Evolutionary conservation across 192 early-diverging fungal species (phyloP).

Genomic region (Tieghemiomyces parasiticus): DNA sequence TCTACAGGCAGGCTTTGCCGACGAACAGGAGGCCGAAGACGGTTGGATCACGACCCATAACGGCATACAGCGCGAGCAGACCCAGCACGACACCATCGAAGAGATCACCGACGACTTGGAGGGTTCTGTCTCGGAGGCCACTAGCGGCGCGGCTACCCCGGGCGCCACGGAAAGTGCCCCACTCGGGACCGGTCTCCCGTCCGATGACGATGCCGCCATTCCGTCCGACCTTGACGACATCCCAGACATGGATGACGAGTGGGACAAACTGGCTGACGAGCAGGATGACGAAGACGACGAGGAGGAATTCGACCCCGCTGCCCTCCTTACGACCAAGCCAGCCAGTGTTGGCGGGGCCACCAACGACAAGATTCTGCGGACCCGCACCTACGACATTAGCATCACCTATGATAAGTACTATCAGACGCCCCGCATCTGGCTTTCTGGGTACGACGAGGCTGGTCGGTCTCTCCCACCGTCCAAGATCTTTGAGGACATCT

Average conservation of each 20-base stretch:
- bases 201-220: constrained; percentile 38
- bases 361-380: constrained; percentile 71
- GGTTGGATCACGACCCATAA: constrained; percentile 81
- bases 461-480: constrained; percentile 57
- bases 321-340: constrained; percentile 10
- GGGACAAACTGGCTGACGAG: constrained; percentile 38
- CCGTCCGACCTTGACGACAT: constrained; percentile 77
- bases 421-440: constrained; percentile 93
- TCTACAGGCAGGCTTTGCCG: constrained; percentile 18
- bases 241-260: constrained; percentile 72
- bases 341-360: constrained; percentile 6
- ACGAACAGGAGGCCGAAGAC: constrained; percentile 50
- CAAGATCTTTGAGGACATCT: constrained; percentile 98
- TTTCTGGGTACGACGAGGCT: constrained; percentile 94
- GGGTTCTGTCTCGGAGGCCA: no score
- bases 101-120: constrained; percentile 33
- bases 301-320: constrained; percentile 67
- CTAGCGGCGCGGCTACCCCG: no score
- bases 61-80: constrained; percentile 16
- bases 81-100: constrained; percentile 27
- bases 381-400: constrained; percentile 93
- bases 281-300: constrained; percentile 40
- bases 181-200: not conserved
- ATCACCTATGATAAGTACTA: constrained; percentile 99
- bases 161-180: no score